phyloP scores from a whole-genome alignment of 805 yeast genomes.

The Kluyveromyces aestuarii region DNA sequence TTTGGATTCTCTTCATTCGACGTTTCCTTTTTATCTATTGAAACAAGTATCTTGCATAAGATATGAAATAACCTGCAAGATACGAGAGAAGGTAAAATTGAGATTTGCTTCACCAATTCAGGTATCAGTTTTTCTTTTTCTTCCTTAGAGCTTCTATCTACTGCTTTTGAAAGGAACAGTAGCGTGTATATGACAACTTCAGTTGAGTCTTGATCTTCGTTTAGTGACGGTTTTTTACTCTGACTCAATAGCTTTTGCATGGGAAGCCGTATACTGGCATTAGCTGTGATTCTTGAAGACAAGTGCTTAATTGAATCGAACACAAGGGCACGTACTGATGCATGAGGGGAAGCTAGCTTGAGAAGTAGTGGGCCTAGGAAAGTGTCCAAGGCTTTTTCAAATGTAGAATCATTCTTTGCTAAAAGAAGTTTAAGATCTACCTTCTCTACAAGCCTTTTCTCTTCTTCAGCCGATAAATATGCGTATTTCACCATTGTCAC shows the following conservation, averaged over 20 bases:
- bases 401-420: slow-evolving; percentile 56
- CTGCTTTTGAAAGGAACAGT: slow-evolving; percentile 57
- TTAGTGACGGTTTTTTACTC: slow-evolving; percentile 45
- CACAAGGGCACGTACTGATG: slow-evolving; percentile 57
- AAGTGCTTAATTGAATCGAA: slow-evolving; percentile 58
- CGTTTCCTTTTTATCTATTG: slow-evolving; percentile 27
- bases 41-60: slow-evolving; percentile 42
- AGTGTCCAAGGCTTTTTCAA: slow-evolving; percentile 47
- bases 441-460: slow-evolving; percentile 54
- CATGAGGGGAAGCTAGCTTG: slow-evolving; percentile 65
- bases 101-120: slow-evolving; percentile 37
- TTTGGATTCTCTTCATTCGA: not conserved
- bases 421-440: slow-evolving; percentile 78
- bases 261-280: slow-evolving; percentile 52
- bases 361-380: slow-evolving; percentile 72
- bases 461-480: slow-evolving; percentile 32
- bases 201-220: slow-evolving; percentile 34
- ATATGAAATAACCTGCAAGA: slow-evolving; percentile 56
- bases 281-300: slow-evolving; percentile 54
- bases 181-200: slow-evolving; percentile 54
- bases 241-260: slow-evolving; percentile 53
- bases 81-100: slow-evolving; percentile 27
- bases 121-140: slow-evolving; percentile 40
- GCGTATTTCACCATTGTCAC: not conserved
- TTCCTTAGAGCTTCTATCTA: slow-evolving; percentile 40